These are phyloP conservation scores for Heterobasidion annosum DNA, from an alignment of 1,284 basidiomycete genomes.

Conservation along the genomic window DNA sequence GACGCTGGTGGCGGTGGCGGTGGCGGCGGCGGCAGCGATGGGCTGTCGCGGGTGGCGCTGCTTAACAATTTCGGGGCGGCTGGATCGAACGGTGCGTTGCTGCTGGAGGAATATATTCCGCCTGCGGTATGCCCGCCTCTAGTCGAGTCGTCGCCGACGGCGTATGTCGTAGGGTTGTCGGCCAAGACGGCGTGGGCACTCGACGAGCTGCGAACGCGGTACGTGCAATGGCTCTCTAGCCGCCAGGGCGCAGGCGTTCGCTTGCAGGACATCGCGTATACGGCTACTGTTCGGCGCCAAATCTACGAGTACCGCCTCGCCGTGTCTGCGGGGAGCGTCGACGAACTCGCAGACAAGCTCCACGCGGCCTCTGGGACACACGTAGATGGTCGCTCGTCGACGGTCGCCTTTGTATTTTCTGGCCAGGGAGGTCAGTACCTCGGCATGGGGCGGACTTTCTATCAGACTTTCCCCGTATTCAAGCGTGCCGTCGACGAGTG, in stretches of 20 bases:
- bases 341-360: slow-evolving; percentile 38
- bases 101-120: slow-evolving; percentile 43
- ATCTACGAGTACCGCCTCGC: slow-evolving; percentile 44
- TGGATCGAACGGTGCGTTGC: slow-evolving; percentile 56
- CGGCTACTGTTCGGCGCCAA: slow-evolving; percentile 53
- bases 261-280: slow-evolving; percentile 50
- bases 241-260: slow-evolving; percentile 15
- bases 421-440: slow-evolving; percentile 61
- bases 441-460: slow-evolving; percentile 55
- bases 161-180: slow-evolving; percentile 47
- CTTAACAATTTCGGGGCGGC: slow-evolving; percentile 71
- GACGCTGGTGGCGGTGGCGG: slow-evolving; percentile 11
- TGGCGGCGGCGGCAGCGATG: slow-evolving; percentile 1
- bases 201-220: slow-evolving; percentile 34
- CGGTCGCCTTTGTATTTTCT: slow-evolving; percentile 57
- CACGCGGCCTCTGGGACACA: slow-evolving; percentile 22
- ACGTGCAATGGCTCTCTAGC: slow-evolving; percentile 34
- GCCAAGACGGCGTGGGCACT: slow-evolving; percentile 43
- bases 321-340: slow-evolving; percentile 28
- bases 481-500: slow-evolving; percentile 45
- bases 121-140: neutral
- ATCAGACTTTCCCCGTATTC: slow-evolving; percentile 37
- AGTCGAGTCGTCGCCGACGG: neutral
- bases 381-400: slow-evolving; percentile 17
- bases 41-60: slow-evolving; percentile 38